Conservation (phyloP, 306 rosid genomes). For the Morella rubra region DNA sequence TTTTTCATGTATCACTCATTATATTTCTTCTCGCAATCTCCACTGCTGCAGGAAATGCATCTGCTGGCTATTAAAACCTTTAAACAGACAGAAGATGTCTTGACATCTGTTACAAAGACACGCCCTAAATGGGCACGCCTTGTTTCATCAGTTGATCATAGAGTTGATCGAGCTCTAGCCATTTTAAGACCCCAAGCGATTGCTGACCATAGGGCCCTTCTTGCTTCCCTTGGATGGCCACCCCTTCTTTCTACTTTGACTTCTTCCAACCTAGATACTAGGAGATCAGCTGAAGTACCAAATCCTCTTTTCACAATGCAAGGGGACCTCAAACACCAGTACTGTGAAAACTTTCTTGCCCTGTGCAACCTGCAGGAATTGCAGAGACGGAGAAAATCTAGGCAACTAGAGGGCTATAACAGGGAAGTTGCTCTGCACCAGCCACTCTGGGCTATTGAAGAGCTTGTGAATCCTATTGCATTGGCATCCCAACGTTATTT, state of each 20-base stretch:
- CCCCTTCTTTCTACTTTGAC: slow-evolving; percentile 67
- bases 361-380: slow-evolving; percentile 81
- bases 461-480: slow-evolving; percentile 85
- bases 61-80: slow-evolving; percentile 63
- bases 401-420: slow-evolving; percentile 73
- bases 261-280: slow-evolving; percentile 40
- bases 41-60: slow-evolving; percentile 60
- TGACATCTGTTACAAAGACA: slow-evolving; percentile 57
- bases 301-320: slow-evolving; percentile 82
- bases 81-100: slow-evolving; percentile 57
- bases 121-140: slow-evolving; percentile 83
- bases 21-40: slow-evolving; percentile 28
- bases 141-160: slow-evolving; percentile 83
- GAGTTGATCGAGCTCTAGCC: slow-evolving; percentile 93
- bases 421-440: slow-evolving; percentile 59
- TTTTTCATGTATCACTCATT: neutral
- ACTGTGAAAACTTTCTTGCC: slow-evolving; percentile 74
- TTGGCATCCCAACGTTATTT: slow-evolving; percentile 85
- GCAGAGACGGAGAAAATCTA: slow-evolving; percentile 76
- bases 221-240: slow-evolving; percentile 90
- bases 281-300: slow-evolving; percentile 41
- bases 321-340: slow-evolving; percentile 71
- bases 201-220: slow-evolving; percentile 83
- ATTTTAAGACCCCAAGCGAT: slow-evolving; percentile 87
- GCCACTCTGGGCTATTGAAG: slow-evolving; percentile 98